Percentiles rank a stretch among this genome's conserved stretches.
phyloP scores from a whole-genome alignment of 192 early-diverging fungal species.

The Radiomyces spectabilis region DNA sequence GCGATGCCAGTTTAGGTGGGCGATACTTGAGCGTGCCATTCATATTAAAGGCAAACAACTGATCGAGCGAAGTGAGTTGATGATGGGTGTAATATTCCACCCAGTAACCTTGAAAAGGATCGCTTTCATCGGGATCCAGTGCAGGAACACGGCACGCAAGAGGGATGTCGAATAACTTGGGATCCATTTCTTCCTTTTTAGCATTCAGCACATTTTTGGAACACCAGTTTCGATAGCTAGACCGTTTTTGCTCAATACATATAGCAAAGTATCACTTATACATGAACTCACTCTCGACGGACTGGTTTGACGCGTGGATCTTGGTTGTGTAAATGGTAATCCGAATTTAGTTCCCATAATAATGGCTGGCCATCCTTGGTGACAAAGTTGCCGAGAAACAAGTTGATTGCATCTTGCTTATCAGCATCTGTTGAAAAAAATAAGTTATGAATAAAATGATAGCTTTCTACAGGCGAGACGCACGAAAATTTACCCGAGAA shows the following conservation, averaged over 20 bases:
- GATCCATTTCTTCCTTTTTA: constrained; percentile 15
- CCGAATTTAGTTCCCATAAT: constrained; percentile 73
- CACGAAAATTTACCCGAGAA: constrained; percentile 57
- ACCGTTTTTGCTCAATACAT: not conserved
- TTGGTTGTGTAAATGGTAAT: constrained; percentile 74
- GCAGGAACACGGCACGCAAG: constrained; percentile 14
- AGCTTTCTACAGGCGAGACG: not conserved
- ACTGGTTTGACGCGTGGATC: constrained; percentile 36
- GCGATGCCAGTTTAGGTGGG: constrained; percentile 15
- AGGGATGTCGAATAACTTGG: constrained; percentile 15
- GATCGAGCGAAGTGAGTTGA: constrained; percentile 66
- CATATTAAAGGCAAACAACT: constrained; percentile 80
- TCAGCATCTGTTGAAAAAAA: constrained; percentile 66
- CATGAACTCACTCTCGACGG: constrained; percentile 40
- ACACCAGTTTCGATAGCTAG: constrained; percentile 63
- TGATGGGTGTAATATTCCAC: constrained; percentile 82
- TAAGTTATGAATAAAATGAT: constrained; percentile 1
- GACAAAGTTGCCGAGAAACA: constrained; percentile 75
- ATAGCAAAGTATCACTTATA: not conserved
- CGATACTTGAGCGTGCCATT: constrained; percentile 66
- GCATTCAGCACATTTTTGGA: constrained; percentile 34
- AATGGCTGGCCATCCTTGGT: constrained; percentile 40
- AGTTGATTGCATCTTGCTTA: constrained; percentile 93
- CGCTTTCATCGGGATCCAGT: constrained; percentile 16
- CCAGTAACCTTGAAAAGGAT: constrained; percentile 59